phyloP scores from a whole-genome alignment of 2,329 filamentous ascomycete genomes.

The Sarocladium kiliense region DNA sequence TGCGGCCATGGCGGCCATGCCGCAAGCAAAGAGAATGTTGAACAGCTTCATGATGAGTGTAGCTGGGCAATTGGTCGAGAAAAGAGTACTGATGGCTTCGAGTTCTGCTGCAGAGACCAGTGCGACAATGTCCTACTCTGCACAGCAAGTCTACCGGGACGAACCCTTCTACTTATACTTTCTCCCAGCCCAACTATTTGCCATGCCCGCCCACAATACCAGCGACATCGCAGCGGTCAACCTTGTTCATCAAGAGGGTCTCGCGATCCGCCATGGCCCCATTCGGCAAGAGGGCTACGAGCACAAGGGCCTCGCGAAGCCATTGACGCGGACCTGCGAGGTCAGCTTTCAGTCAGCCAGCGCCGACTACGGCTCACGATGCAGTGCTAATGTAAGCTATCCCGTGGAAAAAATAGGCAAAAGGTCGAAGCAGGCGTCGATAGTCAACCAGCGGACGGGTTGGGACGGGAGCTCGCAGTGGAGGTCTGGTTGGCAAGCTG shows the following conservation, averaged over 20 bases:
- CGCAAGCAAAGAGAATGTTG: not conserved
- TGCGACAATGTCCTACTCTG: too few species aligned
- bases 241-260: too few species aligned
- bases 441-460: not conserved
- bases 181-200: not conserved
- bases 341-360: not conserved
- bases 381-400: not conserved
- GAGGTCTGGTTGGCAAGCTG: not conserved
- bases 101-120: too few species aligned
- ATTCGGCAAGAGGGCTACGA: not conserved
- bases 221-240: not conserved
- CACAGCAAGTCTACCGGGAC: too few species aligned
- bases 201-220: not conserved
- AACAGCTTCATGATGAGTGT: slow-evolving; percentile 2
- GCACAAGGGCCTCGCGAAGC: not conserved
- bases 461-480: not conserved
- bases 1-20: not conserved
- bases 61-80: not conserved
- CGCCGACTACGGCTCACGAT: not conserved
- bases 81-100: too few species aligned
- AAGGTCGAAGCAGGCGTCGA: not conserved
- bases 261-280: too few species aligned
- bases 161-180: not conserved
- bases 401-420: not conserved
- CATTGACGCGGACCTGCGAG: not conserved